Conservation (phyloP, 2,329 filamentous ascomycete genomes). For the Clonostachys sp. region DNA sequence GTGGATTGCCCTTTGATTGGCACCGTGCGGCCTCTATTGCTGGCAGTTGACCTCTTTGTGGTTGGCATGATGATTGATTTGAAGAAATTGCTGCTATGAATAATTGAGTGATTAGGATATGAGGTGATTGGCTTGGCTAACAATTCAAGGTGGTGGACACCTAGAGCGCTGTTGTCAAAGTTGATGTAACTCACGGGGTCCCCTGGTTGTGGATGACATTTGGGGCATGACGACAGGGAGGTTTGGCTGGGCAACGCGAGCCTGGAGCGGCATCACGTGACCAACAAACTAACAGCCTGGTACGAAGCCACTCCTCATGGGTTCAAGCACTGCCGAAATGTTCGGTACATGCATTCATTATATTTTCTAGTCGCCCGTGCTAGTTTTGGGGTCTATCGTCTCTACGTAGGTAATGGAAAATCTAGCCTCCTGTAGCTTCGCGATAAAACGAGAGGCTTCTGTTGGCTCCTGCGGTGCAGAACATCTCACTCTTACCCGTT, state of each 20-base stretch:
- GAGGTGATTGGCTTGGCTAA: too few species aligned
- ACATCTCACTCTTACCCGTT: constrained; percentile 62
- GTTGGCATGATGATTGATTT: constrained; percentile 34
- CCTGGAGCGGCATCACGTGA: constrained; percentile 3
- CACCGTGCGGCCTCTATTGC: constrained; percentile 23
- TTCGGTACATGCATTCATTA: neutral
- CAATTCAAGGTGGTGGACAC: too few species aligned
- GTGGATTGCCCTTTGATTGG: constrained; percentile 46
- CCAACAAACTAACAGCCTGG: neutral
- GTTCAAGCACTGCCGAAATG: neutral
- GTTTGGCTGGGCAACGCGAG: constrained; percentile 51
- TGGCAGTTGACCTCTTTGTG: constrained; percentile 42
- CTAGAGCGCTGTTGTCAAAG: too few species aligned
- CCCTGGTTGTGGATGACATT: neutral
- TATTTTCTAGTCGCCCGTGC: neutral
- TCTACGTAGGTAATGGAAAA: neutral
- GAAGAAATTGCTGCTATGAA: too few species aligned
- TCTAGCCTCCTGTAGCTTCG: constrained; percentile 67
- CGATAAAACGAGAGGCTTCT: constrained; percentile 76
- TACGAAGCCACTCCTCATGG: too few species aligned
- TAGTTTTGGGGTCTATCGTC: neutral
- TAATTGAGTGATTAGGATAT: too few species aligned
- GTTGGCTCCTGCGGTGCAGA: constrained; percentile 75
- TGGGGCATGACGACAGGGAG: constrained; percentile 3
- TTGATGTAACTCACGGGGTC: too few species aligned